Base-by-base conservation (phyloP, 2,329 filamentous ascomycete species). In the Xylaria sp. region DNA sequence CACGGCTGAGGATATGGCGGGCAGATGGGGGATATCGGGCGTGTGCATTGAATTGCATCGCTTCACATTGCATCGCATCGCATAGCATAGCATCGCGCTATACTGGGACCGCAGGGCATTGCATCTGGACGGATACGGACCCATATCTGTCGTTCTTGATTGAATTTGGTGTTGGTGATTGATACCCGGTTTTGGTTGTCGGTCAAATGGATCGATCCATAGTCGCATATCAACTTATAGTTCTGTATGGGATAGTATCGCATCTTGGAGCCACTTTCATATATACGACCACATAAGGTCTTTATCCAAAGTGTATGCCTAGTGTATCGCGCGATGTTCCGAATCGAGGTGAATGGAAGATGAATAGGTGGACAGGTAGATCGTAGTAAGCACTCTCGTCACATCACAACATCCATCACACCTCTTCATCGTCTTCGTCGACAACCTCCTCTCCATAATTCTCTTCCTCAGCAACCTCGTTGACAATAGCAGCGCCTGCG, bases 361-460 rank as follows among this genome's bases (percentile, higher is more conserved):
- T 48, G 20, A 23, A 23, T 23, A n/a, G 20, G 20, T n/a, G n/a
- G 20, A 23, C n/a, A n/a, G 25, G 5, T 9, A 25, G 48, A 25
- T 5, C 18, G 10, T 34, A 13, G 41, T n/a, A 46, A 3, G 8
- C 51, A 37, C 34, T 9, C 10, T 37, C 7, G 7, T 37, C 34
- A 37, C 34, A 10, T 28, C 51, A 20, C 28, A 12, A 13, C 2
- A n/a, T n/a, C n/a, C 23, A 20, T 59, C 55, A 70, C n/a, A 55
- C 39, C 18, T 68, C 48, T 34, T 75, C 76, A 78, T 92, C 91
- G 51, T 92, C 90, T 59, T 91, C 89, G 13, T 91, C 89, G 13
- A 88, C 83, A 28, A 90, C 88, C 79, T 97, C 94, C 80, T 97
- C 94, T 57, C 94, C 94, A 78, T 97, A 97, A 77, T 94, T 92